Evolutionary conservation across 768 basidiomycete genomes (phyloP).

Genomic region (Psilocybe subaeruginosa): DNA sequence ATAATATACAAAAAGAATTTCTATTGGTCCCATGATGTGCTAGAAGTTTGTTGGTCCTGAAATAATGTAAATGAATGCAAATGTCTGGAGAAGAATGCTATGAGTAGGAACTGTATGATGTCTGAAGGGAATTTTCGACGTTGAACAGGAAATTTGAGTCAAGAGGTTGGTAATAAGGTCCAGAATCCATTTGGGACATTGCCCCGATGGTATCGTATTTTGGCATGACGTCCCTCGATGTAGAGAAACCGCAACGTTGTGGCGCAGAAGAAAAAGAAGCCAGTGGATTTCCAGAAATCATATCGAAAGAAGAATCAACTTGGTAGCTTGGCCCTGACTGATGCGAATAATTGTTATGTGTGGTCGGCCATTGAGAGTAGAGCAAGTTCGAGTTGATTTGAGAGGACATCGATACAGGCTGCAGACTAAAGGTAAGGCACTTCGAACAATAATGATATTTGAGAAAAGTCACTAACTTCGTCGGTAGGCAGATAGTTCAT

Average conservation of each 20-base stretch:
- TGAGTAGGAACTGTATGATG: not conserved
- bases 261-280: not conserved
- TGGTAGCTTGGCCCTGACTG: constrained; percentile 1
- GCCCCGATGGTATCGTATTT: constrained; percentile 7
- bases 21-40: too few relatives aligned
- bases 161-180: constrained; percentile 8
- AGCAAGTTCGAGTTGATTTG: not conserved
- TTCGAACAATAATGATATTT: not conserved
- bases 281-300: constrained; percentile 1
- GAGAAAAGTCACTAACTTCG: not conserved
- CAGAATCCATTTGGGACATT: constrained; percentile 7
- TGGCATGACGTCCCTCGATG: constrained; percentile 1
- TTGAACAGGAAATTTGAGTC: constrained; percentile 1
- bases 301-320: constrained; percentile 5
- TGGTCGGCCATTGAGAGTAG: constrained; percentile 1
- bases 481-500: not conserved
- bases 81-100: not conserved
- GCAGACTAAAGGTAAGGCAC: not conserved
- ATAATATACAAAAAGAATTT: too few relatives aligned
- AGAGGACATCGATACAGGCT: not conserved
- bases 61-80: not conserved
- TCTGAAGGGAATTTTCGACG: not conserved
- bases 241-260: constrained; percentile 5
- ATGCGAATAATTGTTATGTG: not conserved
- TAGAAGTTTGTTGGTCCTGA: too few relatives aligned